Percentiles rank a stretch among this genome's conserved stretches.
These are phyloP conservation scores for Lecanosticta acicola DNA, from an alignment of 2,329 filamentous ascomycete species.

Conservation along the genomic window DNA sequence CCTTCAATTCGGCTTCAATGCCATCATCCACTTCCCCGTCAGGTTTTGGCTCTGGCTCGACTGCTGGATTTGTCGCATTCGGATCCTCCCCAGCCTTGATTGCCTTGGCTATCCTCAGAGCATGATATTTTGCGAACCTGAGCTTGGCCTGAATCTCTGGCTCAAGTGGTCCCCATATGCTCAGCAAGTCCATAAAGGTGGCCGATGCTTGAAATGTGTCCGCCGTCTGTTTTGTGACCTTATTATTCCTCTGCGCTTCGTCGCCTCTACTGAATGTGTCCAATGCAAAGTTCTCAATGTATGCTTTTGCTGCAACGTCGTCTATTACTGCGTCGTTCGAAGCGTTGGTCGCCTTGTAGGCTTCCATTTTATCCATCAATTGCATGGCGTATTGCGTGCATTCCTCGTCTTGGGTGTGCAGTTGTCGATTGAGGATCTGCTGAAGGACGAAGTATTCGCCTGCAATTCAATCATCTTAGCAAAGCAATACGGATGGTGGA, in stretches of 20 bases:
- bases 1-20: conserved; percentile 26
- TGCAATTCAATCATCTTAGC: conserved; percentile 36
- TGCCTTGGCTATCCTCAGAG: conserved; percentile 81
- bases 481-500: conserved; percentile 12
- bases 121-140: conserved; percentile 96
- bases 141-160: conserved; percentile 76
- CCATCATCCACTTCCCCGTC: conserved; percentile 18
- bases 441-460: conserved; percentile 91
- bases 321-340: conserved; percentile 79
- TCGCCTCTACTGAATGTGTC: conserved; percentile 84
- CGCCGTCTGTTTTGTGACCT: conserved; percentile 67
- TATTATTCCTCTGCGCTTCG: conserved; percentile 69
- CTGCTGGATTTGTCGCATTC: conserved; percentile 79
- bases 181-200: conserved; percentile 83
- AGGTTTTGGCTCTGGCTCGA: conserved; percentile 39
- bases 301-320: conserved; percentile 79
- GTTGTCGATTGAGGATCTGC: conserved; percentile 73
- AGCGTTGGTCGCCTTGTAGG: conserved; percentile 66
- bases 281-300: conserved; percentile 88
- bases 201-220: conserved; percentile 90
- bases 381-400: conserved; percentile 72
- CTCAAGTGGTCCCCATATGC: conserved; percentile 74
- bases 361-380: conserved; percentile 87
- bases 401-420: conserved; percentile 74
- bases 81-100: conserved; percentile 87